A percentile compares a stretch with the other conserved stretches of the same genome.
Conservation (phyloP, 2,329 filamentous ascomycete genomes). For the Colletotrichum gigasporum region DNA sequence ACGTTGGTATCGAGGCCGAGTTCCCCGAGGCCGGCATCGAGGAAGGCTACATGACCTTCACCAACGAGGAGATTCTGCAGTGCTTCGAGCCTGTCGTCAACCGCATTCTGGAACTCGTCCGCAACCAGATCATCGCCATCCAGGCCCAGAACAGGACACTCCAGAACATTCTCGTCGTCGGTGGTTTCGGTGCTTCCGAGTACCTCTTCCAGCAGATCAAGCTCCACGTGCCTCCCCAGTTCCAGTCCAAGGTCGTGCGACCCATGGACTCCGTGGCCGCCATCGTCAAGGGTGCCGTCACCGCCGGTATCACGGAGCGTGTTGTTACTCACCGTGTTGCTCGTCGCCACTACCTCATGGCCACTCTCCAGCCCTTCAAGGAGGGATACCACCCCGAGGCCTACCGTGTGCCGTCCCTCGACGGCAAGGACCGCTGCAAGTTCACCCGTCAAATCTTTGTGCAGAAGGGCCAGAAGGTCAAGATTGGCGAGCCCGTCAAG, state of each 20-base stretch:
- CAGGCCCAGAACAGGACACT: slow-evolving; percentile 94
- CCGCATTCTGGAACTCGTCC: slow-evolving; percentile 92
- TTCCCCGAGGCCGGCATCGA: slow-evolving; percentile 98
- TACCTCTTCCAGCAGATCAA: slow-evolving; percentile 99
- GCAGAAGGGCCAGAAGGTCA: slow-evolving; percentile 97
- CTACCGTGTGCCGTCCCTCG: slow-evolving; percentile 94
- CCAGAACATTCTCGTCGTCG: slow-evolving; percentile 96
- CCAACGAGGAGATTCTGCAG: slow-evolving; percentile 98
- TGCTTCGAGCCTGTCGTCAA: slow-evolving; percentile 99
- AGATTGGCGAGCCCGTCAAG: slow-evolving; percentile 99
- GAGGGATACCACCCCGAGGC: slow-evolving; percentile 98
- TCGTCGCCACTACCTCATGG: slow-evolving; percentile 98
- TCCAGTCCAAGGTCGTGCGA: slow-evolving; percentile 96
- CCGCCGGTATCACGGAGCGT: slow-evolving; percentile 95
- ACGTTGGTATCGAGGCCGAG: slow-evolving; percentile 97
- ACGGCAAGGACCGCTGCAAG: slow-evolving; percentile 98
- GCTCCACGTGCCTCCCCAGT: slow-evolving; percentile 96
- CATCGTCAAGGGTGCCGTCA: slow-evolving; percentile 98
- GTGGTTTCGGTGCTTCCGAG: slow-evolving; percentile 97
- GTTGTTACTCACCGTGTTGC: slow-evolving; percentile 97
- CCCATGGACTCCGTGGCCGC: slow-evolving; percentile 99
- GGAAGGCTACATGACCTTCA: slow-evolving; percentile 99
- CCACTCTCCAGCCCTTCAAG: slow-evolving; percentile 97
- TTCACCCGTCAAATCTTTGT: slow-evolving; percentile 99
- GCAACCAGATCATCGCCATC: slow-evolving; percentile 99